A percentile compares a stretch with the other conserved stretches of the same genome.
These are phyloP conservation scores for Eustoma russellianum DNA, from an alignment of 257 asterid species.

Conservation along the genomic window DNA sequence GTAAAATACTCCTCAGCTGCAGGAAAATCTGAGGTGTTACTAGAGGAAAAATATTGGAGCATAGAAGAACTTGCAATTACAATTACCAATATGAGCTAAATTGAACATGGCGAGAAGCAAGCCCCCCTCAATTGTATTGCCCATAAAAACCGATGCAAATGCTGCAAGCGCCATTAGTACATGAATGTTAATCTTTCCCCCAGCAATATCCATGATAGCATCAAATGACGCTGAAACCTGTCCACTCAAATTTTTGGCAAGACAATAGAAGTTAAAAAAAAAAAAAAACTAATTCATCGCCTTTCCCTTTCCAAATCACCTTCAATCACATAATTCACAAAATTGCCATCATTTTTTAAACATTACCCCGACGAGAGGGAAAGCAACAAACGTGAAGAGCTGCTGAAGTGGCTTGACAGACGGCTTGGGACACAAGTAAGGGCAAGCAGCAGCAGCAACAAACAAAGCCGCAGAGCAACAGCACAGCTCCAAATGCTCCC, in stretches of 20 bases:
- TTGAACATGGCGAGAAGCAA: constrained; percentile 94
- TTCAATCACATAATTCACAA: too few species aligned
- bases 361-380: constrained; percentile 92
- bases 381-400: constrained; percentile 49
- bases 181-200: constrained; percentile 84
- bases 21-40: constrained; percentile 7
- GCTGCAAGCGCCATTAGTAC: constrained; percentile 99
- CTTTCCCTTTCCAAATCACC: too few species aligned
- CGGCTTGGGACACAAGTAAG: constrained; percentile 54
- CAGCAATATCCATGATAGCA: constrained; percentile 76
- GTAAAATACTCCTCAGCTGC: constrained; percentile 95
- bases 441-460: constrained; percentile 63
- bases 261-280: not conserved
- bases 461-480: constrained; percentile 77
- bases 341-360: not conserved
- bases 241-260: constrained; percentile 4
- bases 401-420: constrained; percentile 55
- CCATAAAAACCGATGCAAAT: constrained; percentile 92
- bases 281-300: too few species aligned
- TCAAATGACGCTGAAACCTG: constrained; percentile 89
- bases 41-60: not conserved
- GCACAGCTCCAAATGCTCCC: constrained; percentile 85
- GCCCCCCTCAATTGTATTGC: constrained; percentile 93
- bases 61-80: not conserved
- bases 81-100: constrained; percentile 74